Evolutionary conservation across 257 asterid genomes (phyloP).

Genomic region (Capsicum baccatum): DNA sequence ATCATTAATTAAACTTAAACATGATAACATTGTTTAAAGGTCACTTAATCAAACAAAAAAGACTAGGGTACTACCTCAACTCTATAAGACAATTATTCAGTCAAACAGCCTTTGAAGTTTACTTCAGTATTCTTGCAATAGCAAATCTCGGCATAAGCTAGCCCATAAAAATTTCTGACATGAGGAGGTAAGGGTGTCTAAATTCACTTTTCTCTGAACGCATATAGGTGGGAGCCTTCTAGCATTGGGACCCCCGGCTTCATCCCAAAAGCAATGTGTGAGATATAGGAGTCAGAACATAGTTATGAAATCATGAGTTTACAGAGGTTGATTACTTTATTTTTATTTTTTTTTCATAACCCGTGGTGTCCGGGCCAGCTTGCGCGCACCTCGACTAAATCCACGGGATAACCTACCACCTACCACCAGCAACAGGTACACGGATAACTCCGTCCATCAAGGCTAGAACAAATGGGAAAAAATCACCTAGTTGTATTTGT

Average conservation of each 20-base stretch:
- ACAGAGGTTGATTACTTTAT: not conserved
- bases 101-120: constrained; percentile 9
- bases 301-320: not conserved
- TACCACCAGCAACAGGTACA: too few relatives aligned
- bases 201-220: not conserved
- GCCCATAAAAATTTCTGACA: not conserved
- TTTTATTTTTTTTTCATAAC: too few relatives aligned
- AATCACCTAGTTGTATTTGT: too few relatives aligned
- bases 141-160: constrained; percentile 29
- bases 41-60: not conserved
- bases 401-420: too few relatives aligned
- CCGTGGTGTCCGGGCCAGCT: too few relatives aligned
- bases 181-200: not conserved
- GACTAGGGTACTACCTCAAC: not conserved
- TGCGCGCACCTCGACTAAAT: too few relatives aligned
- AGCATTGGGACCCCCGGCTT: not conserved
- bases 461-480: too few relatives aligned
- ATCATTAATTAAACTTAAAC: not conserved
- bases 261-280: constrained; percentile 7
- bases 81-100: not conserved
- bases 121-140: not conserved
- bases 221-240: not conserved
- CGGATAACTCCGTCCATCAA: too few relatives aligned
- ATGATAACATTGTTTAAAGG: not conserved
- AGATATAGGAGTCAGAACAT: not conserved